phyloP scores from a whole-genome alignment of 2,329 filamentous ascomycete species.

The Sporothrix brunneoviolacea region DNA sequence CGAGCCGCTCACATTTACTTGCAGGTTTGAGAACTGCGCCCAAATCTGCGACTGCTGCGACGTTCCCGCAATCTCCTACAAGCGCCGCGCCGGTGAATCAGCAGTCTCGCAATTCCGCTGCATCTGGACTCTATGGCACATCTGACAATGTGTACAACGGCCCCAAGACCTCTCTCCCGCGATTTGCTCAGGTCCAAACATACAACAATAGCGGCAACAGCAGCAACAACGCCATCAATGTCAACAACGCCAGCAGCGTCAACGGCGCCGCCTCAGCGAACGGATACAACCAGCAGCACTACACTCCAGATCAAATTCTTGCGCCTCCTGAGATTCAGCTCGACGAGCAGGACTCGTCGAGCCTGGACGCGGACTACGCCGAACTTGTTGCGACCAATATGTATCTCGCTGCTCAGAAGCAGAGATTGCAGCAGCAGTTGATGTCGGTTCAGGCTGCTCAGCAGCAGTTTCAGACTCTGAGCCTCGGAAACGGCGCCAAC shows the following conservation, averaged over 20 bases:
- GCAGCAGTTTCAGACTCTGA: conserved; percentile 75
- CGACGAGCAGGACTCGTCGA: conserved; percentile 59
- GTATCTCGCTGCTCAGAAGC: conserved; percentile 90
- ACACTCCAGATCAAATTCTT: conserved; percentile 83
- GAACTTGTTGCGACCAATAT: conserved; percentile 87
- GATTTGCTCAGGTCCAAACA: conserved; percentile 24
- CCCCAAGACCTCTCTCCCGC: conserved; percentile 53
- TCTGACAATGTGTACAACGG: conserved; percentile 40
- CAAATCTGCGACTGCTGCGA: conserved; percentile 69
- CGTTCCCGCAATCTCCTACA: conserved; percentile 47
- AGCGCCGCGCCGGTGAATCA: conserved; percentile 32
- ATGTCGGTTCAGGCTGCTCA: conserved; percentile 75
- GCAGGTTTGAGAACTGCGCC: conserved; percentile 90
- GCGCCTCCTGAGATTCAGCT: conserved; percentile 76
- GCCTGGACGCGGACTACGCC: conserved; percentile 82
- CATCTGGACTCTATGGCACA: conserved; percentile 38
- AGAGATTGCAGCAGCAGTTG: conserved; percentile 89
- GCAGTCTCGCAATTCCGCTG: conserved; percentile 35
- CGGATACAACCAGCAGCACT: conserved; percentile 33
- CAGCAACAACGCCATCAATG: conserved; percentile 29
- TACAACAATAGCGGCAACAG: conserved; percentile 18
- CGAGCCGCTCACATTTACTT: conserved; percentile 88
- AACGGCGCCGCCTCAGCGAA: not conserved
- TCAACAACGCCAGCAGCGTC: not conserved
- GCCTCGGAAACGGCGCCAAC: conserved; percentile 46